Evolutionary conservation across 192 early-diverging fungal species (phyloP), one percentile per base, ranked within the genome.

Genomic region (Obelidium mucronatum): DNA sequence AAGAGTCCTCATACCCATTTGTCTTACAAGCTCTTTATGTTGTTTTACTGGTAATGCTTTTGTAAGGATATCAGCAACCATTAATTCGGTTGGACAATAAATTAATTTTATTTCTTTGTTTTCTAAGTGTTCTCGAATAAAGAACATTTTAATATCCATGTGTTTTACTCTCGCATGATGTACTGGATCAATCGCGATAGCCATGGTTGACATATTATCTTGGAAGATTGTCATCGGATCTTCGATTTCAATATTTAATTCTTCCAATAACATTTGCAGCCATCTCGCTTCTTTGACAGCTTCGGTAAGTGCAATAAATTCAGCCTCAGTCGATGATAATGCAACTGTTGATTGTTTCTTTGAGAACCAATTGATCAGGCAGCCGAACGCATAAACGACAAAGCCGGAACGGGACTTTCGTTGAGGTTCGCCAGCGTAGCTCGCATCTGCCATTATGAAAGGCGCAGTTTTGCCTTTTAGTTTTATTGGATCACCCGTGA

Each of bases 111-210:
- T 40, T 1, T 51, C 54, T 2, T 70, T 51, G 6, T 63, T 36
- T 28, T 79, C 54, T 22, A 82, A 58, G 15, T 68, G 36, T n/a
- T 71, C 67, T 0, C 79, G n/a, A 36, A 82, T 33, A 52, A 82
- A 83, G 36, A 72, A 73, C 40, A 75, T 44, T 35, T 67, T 76
- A 24, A 83, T 70, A 67, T 83, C 79, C 52, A 82, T 73, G 44
- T 82, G 81, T 55, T 82, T 82, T 4, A 75, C 59, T 40, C 62
- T 24, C 13, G 36, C 40, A 54, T 82, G 78, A 22, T 78, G 55
- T n/a, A 62, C 33, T 0, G 74, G 66, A 34, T 82, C 78, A 17
- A 36, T 58, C 15, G 71, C 73, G 11, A 80, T 53, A 31, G 68
- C 36, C 15, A 39, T 39, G 6, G 75, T 73, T 1, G 40, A 34